Conservation (phyloP, 495 filamentous ascomycete species). For the Achaetomiella virescens region DNA sequence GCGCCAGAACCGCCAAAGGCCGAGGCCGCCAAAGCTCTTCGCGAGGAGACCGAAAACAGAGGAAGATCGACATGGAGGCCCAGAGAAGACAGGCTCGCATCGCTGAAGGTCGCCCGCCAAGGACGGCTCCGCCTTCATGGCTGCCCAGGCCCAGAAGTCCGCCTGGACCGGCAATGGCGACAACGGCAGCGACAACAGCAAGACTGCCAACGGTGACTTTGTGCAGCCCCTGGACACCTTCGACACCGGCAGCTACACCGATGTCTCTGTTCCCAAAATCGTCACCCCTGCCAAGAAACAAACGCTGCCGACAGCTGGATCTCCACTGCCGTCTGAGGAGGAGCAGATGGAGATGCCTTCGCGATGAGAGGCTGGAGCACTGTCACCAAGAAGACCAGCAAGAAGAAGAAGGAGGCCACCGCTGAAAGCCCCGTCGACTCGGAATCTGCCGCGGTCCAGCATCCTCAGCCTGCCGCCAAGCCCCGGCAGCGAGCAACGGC, state of each 20-base stretch:
- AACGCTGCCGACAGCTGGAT: slow-evolving; percentile 43
- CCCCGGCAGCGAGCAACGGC: slow-evolving; percentile 18
- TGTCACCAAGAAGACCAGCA: slow-evolving; percentile 63
- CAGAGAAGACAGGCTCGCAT: slow-evolving; percentile 74
- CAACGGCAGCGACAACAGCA: slow-evolving; percentile 29
- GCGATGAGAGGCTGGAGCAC: slow-evolving; percentile 65
- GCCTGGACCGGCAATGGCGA: slow-evolving; percentile 52
- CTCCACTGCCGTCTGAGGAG: slow-evolving; percentile 68
- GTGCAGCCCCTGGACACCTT: slow-evolving; percentile 71
- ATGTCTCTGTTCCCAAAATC: slow-evolving; percentile 22
- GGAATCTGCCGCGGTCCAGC: slow-evolving; percentile 16
- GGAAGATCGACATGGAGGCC: slow-evolving; percentile 65
- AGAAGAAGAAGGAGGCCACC: slow-evolving; percentile 40
- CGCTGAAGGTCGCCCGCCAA: slow-evolving; percentile 72
- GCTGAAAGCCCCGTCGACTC: slow-evolving; percentile 25
- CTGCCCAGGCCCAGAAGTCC: slow-evolving; percentile 46
- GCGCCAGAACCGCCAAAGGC: slow-evolving; percentile 78
- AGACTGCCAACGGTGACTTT: slow-evolving; percentile 23
- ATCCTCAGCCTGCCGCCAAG: slow-evolving; percentile 19
- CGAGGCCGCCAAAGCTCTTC: slow-evolving; percentile 62
- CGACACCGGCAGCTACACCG: slow-evolving; percentile 36
- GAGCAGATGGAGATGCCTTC: slow-evolving; percentile 72
- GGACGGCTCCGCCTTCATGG: slow-evolving; percentile 54
- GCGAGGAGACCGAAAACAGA: slow-evolving; percentile 68
- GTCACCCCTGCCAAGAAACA: slow-evolving; percentile 21